Percentiles rank a stretch among this genome's conserved stretches.
Conservation (phyloP, 2,329 filamentous ascomycete genomes). For the Cladophialophora psammophila region DNA sequence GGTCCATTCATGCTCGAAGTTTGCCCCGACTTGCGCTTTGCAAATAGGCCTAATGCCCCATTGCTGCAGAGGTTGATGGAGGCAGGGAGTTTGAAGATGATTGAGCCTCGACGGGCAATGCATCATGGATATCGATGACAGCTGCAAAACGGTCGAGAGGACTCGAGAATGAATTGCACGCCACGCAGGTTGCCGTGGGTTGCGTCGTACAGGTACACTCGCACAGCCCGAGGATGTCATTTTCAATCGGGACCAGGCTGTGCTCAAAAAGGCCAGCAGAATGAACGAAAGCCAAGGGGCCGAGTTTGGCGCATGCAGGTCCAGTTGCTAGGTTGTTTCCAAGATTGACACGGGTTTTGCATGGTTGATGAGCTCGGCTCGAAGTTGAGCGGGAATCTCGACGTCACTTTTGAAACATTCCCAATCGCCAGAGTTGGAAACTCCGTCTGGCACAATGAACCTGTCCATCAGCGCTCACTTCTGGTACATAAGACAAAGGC, state of each 20-base stretch:
- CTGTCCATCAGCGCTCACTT: background rate
- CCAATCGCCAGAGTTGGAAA: slow-evolving; percentile 15
- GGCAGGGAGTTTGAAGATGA: background rate
- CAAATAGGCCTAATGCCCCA: background rate
- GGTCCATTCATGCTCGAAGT: background rate
- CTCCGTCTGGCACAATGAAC: background rate
- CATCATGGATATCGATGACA: background rate
- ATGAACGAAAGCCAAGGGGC: background rate
- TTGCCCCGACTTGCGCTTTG: background rate
- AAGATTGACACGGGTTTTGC: background rate
- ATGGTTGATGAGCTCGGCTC: background rate
- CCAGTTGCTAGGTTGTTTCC: background rate
- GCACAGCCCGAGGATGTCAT: slow-evolving; percentile 9
- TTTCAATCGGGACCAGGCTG: slow-evolving; percentile 4
- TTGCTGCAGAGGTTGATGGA: background rate
- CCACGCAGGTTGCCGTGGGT: slow-evolving; percentile 14
- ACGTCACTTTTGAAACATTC: slow-evolving; percentile 24
- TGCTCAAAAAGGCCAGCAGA: background rate
- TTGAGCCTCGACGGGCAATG: background rate
- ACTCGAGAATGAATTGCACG: slow-evolving; percentile 22
- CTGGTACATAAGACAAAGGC: background rate
- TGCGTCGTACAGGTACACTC: slow-evolving; percentile 12
- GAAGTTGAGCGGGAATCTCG: slow-evolving; percentile 5
- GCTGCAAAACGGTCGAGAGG: background rate
- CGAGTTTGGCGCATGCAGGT: background rate